Evolutionary conservation across 139 green algal species (phyloP), one percentile per base, ranked within the genome.

Genomic region (Coelastrella sp.): DNA sequence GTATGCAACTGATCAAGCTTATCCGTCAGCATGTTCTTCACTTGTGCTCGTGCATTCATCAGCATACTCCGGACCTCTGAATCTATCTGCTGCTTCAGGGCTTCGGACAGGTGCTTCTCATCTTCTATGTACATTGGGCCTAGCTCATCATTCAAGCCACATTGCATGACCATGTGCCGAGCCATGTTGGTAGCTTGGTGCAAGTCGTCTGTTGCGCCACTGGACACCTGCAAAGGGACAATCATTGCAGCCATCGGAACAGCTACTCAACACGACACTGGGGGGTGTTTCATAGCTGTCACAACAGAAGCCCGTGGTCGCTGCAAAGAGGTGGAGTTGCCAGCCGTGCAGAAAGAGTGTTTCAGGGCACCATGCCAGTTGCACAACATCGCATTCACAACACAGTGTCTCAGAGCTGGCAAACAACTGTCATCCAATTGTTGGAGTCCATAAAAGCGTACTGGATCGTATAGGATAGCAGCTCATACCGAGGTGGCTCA

Each of bases 141-240:
- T 8, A 99, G 92, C 54, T 83, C 91, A 3, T 97, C 92, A 83
- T 92, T 96, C 93, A 98, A 95, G 65, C 97, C 97, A 83, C 96
- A 98, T 84, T 98, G 92, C 17, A 93, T 94, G 76, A 99, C 96
- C 97, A 98, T 98, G 93, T 98, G 93, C 0, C 96, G 91, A 0
- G 97, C 97, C 84, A 95, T 88, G 77, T 92, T 81, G 19, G 98
- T 99, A 14, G 98, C 98, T 88, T 98, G 94, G 54, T 92, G 86
- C 58, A 98, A 92, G 92, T 99, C 97, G 4, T 81, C 93, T 8
- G 92, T 95, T 14, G 96, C 97, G 13, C 97, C 97, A 4, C 94
- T 95, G 3, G 57, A 80, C n/a, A 86, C 81, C 86, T 96, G 85
- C 98, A 22, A 57, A 0, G 7, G 14, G 22, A 58, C 22, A 11